A percentile compares a stretch with the other conserved stretches of the same genome.
Conservation (phyloP, 352 stramenopile species). For the Phytopythium ostracodes region DNA sequence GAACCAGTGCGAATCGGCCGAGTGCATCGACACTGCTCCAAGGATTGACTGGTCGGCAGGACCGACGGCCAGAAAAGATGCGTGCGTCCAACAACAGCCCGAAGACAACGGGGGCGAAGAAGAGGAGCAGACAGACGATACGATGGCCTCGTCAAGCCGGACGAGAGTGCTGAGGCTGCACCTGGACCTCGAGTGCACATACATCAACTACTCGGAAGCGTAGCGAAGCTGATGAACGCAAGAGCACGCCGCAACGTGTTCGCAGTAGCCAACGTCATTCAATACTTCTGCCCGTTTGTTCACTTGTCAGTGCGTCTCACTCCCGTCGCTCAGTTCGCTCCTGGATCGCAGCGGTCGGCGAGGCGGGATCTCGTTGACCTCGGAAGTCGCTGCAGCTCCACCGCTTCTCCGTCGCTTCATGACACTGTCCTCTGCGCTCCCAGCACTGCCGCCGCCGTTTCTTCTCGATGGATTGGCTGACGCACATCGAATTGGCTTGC, state of each 20-base stretch:
- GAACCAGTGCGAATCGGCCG: slow-evolving; percentile 1
- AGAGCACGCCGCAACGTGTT: background rate
- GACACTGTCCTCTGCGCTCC: background rate
- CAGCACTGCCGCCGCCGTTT: background rate
- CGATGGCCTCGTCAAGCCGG: background rate
- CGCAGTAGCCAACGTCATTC: background rate
- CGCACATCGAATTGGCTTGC: background rate
- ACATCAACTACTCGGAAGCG: slow-evolving; percentile 8
- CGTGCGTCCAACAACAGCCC: background rate
- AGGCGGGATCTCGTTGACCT: background rate
- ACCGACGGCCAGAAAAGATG: background rate
- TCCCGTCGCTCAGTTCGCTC: background rate
- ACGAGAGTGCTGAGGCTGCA: background rate
- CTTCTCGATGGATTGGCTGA: background rate
- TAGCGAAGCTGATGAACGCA: background rate
- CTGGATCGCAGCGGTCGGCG: too few relatives aligned
- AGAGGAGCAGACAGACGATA: background rate
- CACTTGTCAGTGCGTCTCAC: background rate
- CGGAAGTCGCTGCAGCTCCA: background rate
- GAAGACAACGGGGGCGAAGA: background rate
- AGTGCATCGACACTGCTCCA: background rate
- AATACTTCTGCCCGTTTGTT: background rate
- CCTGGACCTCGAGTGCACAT: background rate
- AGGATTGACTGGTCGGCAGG: background rate
- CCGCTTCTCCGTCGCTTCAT: background rate